These are phyloP conservation scores for Uronychia binucleata DNA, from an alignment of 73 alveolate species.

Conservation along the genomic window DNA sequence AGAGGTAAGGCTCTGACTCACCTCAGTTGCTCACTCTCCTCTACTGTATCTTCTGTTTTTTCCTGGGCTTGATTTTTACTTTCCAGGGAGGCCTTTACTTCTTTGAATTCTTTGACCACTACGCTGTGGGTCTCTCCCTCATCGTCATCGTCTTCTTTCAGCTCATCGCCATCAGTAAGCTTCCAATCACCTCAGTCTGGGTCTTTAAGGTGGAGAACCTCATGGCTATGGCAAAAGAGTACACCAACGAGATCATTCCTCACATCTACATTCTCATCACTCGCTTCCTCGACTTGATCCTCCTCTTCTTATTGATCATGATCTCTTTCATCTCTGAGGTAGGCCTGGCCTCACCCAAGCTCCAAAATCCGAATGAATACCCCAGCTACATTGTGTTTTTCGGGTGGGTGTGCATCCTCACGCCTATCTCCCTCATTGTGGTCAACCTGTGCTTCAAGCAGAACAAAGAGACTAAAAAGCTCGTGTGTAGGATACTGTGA, in stretches of 20 bases:
- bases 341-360: background rate
- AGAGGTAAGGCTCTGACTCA: background rate
- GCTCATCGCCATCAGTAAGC: background rate
- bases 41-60: background rate
- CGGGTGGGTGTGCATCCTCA: background rate
- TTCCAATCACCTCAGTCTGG: background rate
- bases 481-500: background rate
- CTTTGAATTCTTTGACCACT: slow-evolving; percentile 36
- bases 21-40: background rate
- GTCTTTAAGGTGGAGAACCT: background rate
- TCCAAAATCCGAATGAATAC: background rate
- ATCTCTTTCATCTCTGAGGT: background rate
- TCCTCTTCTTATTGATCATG: background rate
- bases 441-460: background rate
- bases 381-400: background rate
- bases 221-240: background rate
- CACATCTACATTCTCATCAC: background rate
- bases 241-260: background rate
- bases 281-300: background rate
- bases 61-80: slow-evolving; percentile 8
- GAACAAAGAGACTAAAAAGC: background rate
- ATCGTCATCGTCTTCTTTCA: slow-evolving; percentile 32
- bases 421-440: background rate
- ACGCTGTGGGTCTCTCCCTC: slow-evolving; percentile 30
- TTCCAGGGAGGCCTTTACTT: slow-evolving; percentile 23